Conservation (phyloP, 129 eudicot genomes). For the Arctium lappa region DNA sequence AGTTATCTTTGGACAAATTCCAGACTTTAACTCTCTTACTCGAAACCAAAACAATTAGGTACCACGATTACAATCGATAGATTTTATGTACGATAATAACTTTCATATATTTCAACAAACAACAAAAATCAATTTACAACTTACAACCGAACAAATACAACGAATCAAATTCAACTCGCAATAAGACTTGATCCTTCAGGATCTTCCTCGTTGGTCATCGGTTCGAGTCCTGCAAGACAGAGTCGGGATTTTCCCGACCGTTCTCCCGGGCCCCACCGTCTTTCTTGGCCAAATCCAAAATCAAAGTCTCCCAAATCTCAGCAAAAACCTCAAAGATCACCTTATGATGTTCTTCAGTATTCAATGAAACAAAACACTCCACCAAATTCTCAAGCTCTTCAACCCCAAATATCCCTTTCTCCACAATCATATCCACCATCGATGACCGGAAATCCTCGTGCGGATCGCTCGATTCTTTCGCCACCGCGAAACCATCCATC, state of each 20-base stretch:
- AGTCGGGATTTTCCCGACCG: no score
- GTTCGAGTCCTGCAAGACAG: no score
- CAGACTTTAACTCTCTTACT: no score
- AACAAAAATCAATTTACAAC: not conserved
- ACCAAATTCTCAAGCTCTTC: conserved; percentile 63
- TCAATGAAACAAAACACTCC: conserved; percentile 60
- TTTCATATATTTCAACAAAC: no score
- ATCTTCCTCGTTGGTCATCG: no score
- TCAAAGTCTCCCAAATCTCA: conserved; percentile 69
- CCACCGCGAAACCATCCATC: conserved; percentile 54
- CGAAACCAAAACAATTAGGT: no score
- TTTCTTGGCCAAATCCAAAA: conserved; percentile 23
- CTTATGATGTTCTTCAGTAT: conserved; percentile 59
- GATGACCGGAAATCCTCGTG: conserved; percentile 74
- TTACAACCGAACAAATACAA: not conserved
- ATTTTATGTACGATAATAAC: no score
- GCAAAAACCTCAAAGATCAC: conserved; percentile 63
- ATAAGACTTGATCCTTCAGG: no score
- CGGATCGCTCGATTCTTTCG: conserved; percentile 74
- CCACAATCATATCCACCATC: conserved; percentile 91
- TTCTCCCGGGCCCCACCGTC: not conserved
- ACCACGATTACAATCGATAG: no score
- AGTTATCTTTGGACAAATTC: no score
- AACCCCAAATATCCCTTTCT: conserved; percentile 61
- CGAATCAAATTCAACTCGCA: no score